Conservation (phyloP, 2,329 filamentous ascomycete genomes). For the Ceratocystis lukuohia region DNA sequence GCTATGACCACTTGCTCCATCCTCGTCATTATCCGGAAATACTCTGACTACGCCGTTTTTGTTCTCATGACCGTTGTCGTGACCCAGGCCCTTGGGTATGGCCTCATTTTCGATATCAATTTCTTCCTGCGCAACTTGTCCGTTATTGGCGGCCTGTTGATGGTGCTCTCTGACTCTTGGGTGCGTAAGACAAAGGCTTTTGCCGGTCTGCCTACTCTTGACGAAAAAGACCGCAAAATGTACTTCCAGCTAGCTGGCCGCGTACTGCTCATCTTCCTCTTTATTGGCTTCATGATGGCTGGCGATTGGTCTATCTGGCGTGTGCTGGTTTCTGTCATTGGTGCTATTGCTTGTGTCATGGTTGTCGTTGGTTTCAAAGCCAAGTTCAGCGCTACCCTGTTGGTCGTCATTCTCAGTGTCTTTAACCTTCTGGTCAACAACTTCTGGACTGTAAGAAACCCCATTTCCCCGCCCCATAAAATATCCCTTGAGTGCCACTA, state of each 20-base stretch:
- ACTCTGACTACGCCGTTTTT: constrained; percentile 83
- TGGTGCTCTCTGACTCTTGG: constrained; percentile 97
- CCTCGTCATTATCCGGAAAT: constrained; percentile 80
- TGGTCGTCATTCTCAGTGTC: constrained; percentile 87
- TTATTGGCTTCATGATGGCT: constrained; percentile 90
- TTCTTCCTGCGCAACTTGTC: constrained; percentile 99
- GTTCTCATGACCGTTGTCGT: constrained; percentile 86
- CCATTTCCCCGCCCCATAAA: neutral
- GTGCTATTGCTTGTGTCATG: constrained; percentile 89
- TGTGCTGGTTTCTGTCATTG: constrained; percentile 69
- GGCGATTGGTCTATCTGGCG: constrained; percentile 87
- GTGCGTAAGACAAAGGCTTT: constrained; percentile 95
- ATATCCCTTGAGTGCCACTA: neutral
- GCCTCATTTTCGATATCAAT: constrained; percentile 96
- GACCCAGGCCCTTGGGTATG: constrained; percentile 89
- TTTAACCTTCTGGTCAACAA: constrained; percentile 99
- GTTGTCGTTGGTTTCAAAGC: constrained; percentile 99
- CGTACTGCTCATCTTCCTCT: constrained; percentile 93
- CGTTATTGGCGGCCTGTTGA: constrained; percentile 90
- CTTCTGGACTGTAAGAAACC: constrained; percentile 82
- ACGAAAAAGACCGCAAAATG: constrained; percentile 99
- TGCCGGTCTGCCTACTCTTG: constrained; percentile 80
- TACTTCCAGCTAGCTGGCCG: constrained; percentile 97
- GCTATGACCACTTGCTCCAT: constrained; percentile 72
- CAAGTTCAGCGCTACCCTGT: constrained; percentile 91